Conservation (phyloP, 2,329 filamentous ascomycete genomes). For the Aspergillus candidus region DNA sequence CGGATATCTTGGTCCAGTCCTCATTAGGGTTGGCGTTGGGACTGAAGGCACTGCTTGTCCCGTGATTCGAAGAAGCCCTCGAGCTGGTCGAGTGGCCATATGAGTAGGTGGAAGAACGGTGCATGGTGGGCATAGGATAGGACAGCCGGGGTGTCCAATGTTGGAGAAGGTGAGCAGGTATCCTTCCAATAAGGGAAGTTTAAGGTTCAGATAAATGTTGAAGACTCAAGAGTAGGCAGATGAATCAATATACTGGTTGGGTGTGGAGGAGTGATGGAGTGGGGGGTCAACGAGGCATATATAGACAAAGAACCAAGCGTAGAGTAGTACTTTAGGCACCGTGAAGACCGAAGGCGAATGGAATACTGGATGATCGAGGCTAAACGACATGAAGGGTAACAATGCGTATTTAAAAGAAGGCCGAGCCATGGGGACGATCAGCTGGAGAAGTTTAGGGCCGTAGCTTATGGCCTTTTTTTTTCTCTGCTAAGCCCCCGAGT, state of each 20-base stretch:
- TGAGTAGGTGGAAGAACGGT: slow-evolving; percentile 26
- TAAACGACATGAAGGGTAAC: slow-evolving; percentile 8
- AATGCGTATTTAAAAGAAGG: slow-evolving; percentile 15
- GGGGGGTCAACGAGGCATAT: too few species aligned
- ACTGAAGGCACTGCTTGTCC: slow-evolving; percentile 90
- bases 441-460: slow-evolving; percentile 10
- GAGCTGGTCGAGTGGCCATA: slow-evolving; percentile 33
- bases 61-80: slow-evolving; percentile 64
- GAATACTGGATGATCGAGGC: slow-evolving; percentile 7
- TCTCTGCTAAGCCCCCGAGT: slow-evolving; percentile 17
- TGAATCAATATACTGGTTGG: too few species aligned
- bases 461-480: slow-evolving; percentile 7
- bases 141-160: neutral
- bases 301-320: too few species aligned
- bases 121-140: slow-evolving; percentile 21
- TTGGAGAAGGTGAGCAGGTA: neutral
- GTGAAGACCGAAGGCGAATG: neutral
- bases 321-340: too few species aligned
- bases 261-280: too few species aligned
- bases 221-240: too few species aligned
- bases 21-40: slow-evolving; percentile 91
- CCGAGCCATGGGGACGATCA: slow-evolving; percentile 14
- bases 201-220: slow-evolving; percentile 5
- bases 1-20: slow-evolving; percentile 98
- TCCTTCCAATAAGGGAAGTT: too few species aligned